phyloP scores from a whole-genome alignment of 768 basidiomycete genomes.

The Infundibulicybe gibba region DNA sequence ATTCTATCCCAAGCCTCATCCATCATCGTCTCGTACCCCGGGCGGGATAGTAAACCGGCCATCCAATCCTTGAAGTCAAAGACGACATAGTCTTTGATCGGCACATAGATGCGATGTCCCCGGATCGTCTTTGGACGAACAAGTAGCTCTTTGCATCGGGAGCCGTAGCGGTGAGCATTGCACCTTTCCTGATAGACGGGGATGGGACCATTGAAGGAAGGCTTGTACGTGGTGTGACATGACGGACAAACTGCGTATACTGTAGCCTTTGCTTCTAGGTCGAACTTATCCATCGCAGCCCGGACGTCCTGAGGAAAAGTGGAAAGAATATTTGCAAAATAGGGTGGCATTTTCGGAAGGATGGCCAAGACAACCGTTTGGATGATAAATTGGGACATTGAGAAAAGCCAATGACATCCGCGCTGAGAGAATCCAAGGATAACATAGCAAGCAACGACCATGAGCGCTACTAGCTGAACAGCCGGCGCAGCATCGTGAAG shows the following conservation, averaged over 20 bases:
- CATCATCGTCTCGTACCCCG: conserved; percentile 19
- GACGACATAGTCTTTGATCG: conserved; percentile 15
- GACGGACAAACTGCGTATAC: not conserved
- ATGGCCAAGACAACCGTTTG: not conserved
- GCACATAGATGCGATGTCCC: conserved; percentile 5
- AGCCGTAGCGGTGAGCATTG: conserved; percentile 1
- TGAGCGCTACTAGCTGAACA: conserved; percentile 6
- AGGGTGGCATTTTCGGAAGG: no score
- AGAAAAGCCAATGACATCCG: conserved; percentile 9
- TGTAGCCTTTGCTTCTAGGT: not conserved
- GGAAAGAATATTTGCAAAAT: no score
- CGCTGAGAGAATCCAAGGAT: conserved; percentile 6
- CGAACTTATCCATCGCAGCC: not conserved
- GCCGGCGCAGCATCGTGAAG: not conserved
- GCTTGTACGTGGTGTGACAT: not conserved
- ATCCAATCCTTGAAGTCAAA: conserved; percentile 24
- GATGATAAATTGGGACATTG: conserved; percentile 7
- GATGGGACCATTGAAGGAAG: not conserved
- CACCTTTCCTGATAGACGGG: not conserved
- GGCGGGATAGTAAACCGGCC: conserved; percentile 15
- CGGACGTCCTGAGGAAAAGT: not conserved
- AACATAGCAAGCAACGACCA: conserved; percentile 6
- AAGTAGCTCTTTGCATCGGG: conserved; percentile 5
- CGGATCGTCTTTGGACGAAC: not conserved
- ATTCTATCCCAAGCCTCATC: conserved; percentile 13